phyloP scores from a whole-genome alignment of 106 monocot genomes.

The Platanthera zijinensis region DNA sequence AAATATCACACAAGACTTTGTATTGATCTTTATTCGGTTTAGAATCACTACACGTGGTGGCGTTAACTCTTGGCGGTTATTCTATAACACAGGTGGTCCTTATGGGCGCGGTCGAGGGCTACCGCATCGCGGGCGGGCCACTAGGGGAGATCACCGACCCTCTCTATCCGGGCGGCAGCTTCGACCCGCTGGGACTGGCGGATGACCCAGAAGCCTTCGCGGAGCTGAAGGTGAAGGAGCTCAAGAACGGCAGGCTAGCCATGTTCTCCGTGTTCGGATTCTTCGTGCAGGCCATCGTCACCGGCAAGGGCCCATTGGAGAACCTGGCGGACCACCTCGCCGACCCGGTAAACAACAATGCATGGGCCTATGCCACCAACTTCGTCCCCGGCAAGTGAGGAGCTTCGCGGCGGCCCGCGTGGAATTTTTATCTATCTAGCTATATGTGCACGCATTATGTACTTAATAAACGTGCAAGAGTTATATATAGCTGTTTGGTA shows the following conservation, averaged over 20 bases:
- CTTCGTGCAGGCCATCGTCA: conserved; percentile 30
- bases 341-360: conserved; percentile 30
- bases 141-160: conserved; percentile 38
- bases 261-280: conserved; percentile 64
- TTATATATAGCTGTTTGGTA: too few relatives aligned
- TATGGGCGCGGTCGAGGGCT: conserved; percentile 29
- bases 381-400: conserved; percentile 29
- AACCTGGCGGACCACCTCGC: conserved; percentile 26
- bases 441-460: too few relatives aligned
- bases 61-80: too few relatives aligned
- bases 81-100: not conserved
- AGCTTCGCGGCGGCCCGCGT: too few relatives aligned
- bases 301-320: conserved; percentile 25
- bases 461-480: too few relatives aligned
- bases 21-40: too few relatives aligned
- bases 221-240: conserved; percentile 61
- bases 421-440: too few relatives aligned
- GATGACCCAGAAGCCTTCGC: conserved; percentile 63
- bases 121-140: conserved; percentile 35
- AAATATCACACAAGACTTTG: too few relatives aligned
- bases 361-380: conserved; percentile 30
- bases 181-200: conserved; percentile 41
- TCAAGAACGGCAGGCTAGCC: conserved; percentile 51
- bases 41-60: too few relatives aligned
- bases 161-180: conserved; percentile 51